Base-by-base conservation (phyloP, 2,329 filamentous ascomycete genomes). In the Arthroderma sp. region DNA sequence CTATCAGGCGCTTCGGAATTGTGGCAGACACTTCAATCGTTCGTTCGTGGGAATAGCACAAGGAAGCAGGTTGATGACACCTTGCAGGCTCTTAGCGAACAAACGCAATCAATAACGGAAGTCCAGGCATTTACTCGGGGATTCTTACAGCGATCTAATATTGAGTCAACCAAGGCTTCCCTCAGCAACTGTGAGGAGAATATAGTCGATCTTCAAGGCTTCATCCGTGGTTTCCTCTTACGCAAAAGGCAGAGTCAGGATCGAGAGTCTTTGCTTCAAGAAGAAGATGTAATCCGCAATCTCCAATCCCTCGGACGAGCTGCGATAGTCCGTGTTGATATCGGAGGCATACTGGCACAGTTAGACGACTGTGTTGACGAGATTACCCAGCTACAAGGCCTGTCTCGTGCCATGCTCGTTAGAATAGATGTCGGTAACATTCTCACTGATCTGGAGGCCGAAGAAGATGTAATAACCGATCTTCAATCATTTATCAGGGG, bases 391-490 rank as follows among this genome's bases (percentile, higher is more conserved):
- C 70, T 95, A 2, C 91, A 98, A 63, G 78, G 79, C 29, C 67
- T 88, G 5, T 73, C 79, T 30, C 78, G 89, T 48, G 88, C 86
- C 1, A 84, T 93, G 73, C 72, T 94, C 51, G 69, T 84, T 36
- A 79, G 91, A 39, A 75, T 78, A 40, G 73, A 82, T 28, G 73
- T 96, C 41, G 86, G 83, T 11, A 74, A 78, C 38, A 68, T 86
- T 1, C 72, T 98, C 34, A 75, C 73, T 22, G 79, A 89, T 52
- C 73, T 96, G 2, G 86, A 94, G 48, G 82, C 82, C 43, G 79
- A 93, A 50, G 88, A 96, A 57, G 81, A 83, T n/a, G 70, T 72
- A 0, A 74, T 95, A 48, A 68, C 78, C 6, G 82, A 80, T 29
- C 65, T 94, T 27, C 88, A 96, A 62, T 73, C 87, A 4, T 72